These are phyloP conservation scores for Pseudogymnoascus sp. DNA, from an alignment of 2,329 filamentous ascomycete genomes.

Conservation along the genomic window DNA sequence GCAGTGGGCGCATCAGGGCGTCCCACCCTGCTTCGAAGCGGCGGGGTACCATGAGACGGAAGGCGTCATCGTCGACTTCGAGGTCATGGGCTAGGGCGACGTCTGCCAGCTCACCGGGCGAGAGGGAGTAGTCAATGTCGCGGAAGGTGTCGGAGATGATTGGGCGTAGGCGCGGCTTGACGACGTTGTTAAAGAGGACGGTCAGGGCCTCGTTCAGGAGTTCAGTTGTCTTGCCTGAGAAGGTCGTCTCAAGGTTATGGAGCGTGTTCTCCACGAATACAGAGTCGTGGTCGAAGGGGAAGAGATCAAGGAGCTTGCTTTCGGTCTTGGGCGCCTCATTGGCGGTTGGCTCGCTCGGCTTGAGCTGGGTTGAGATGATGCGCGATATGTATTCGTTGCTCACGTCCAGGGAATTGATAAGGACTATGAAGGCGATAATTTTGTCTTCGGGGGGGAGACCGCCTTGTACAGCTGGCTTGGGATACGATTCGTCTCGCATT, in stretches of 20 bases:
- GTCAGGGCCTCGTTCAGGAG: conserved; percentile 76
- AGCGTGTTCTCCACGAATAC: conserved; percentile 60
- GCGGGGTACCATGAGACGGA: conserved; percentile 61
- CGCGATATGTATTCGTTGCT: conserved; percentile 83
- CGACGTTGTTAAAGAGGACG: conserved; percentile 78
- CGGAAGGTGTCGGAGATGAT: conserved; percentile 84
- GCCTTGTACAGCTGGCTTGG: conserved; percentile 67
- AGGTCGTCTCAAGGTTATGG: conserved; percentile 59
- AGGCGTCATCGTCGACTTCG: conserved; percentile 38
- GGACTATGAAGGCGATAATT: conserved; percentile 79
- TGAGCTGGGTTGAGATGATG: conserved; percentile 66
- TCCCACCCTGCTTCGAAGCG: conserved; percentile 85
- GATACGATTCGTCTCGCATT: conserved; percentile 94
- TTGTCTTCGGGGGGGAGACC: conserved; percentile 79
- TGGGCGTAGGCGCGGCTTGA: conserved; percentile 75
- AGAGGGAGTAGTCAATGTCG: conserved; percentile 76
- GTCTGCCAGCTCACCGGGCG: conserved; percentile 52
- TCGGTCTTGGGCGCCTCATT: conserved; percentile 20
- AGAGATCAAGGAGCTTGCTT: conserved; percentile 51
- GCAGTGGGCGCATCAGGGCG: conserved; percentile 73
- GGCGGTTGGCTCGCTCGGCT: conserved; percentile 30
- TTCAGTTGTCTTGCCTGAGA: conserved; percentile 70
- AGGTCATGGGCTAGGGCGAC: conserved; percentile 42
- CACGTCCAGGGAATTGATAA: conserved; percentile 93
- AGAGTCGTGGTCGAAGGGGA: conserved; percentile 73